These are phyloP conservation scores for Porcisia deanei DNA, from an alignment of 208 protist genomes.

Conservation along the genomic window DNA sequence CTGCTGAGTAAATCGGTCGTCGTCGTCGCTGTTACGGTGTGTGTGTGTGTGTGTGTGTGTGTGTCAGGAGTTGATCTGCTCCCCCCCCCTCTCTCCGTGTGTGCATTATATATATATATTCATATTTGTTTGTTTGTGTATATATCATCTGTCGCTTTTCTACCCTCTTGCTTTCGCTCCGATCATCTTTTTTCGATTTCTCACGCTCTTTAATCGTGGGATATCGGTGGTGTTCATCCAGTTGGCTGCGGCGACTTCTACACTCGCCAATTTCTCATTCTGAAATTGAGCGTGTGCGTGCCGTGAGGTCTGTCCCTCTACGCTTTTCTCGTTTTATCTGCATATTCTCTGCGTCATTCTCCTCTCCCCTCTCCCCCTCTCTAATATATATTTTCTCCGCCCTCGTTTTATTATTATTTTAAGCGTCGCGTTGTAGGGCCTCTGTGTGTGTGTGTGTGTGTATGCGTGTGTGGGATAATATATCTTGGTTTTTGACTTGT, in stretches of 20 bases:
- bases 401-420: no score
- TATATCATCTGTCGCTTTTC: neutral
- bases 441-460: no score
- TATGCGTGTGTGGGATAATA: no score
- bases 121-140: neutral
- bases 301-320: no score
- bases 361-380: neutral
- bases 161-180: neutral
- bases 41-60: neutral
- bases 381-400: neutral
- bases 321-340: neutral
- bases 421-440: no score
- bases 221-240: no score
- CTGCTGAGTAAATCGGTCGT: no score
- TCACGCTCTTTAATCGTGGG: neutral
- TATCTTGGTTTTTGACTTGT: no score
- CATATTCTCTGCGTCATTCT: neutral
- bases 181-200: neutral
- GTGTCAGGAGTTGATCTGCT: no score
- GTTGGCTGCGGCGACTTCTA: no score
- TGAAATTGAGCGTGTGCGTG: no score
- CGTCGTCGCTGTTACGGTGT: neutral
- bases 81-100: neutral
- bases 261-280: no score
- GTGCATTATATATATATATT: neutral